A percentile compares a stretch with the other conserved stretches of the same genome.
phyloP scores from a whole-genome alignment of 164 flowering plant genomes.

The Litsea cubeba region DNA sequence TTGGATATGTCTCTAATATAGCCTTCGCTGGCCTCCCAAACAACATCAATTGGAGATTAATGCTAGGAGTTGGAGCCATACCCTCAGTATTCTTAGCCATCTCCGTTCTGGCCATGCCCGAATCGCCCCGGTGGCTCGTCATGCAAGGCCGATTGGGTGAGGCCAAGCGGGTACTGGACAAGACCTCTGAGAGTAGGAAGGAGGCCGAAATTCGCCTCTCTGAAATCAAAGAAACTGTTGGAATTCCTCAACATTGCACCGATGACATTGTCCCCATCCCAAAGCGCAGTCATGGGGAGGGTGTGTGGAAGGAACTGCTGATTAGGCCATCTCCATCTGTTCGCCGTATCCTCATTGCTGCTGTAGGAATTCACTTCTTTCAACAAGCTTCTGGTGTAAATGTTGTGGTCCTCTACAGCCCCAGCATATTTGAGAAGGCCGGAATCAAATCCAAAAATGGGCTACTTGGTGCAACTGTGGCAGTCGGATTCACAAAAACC shows the following conservation, averaged over 20 bases:
- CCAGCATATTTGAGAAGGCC: conserved; percentile 56
- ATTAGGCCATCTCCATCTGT: conserved; percentile 54
- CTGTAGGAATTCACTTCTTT: conserved; percentile 67
- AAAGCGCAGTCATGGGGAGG: conserved; percentile 37
- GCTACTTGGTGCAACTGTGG: conserved; percentile 52
- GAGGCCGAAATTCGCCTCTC: conserved; percentile 46
- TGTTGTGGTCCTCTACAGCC: conserved; percentile 64
- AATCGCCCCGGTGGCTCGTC: conserved; percentile 83
- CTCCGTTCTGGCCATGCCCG: conserved; percentile 58
- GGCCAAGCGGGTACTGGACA: conserved; percentile 47
- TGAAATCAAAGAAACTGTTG: conserved; percentile 62
- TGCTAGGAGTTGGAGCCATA: conserved; percentile 64
- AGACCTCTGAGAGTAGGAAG: conserved; percentile 45
- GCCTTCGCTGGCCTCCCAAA: conserved; percentile 46
- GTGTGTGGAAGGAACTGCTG: conserved; percentile 60
- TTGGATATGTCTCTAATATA: conserved; percentile 71
- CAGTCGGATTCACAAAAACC: conserved; percentile 63
- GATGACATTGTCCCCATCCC: conserved; percentile 46
- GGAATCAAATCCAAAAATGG: conserved; percentile 32
- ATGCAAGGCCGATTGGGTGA: conserved; percentile 69
- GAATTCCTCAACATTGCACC: conserved; percentile 42
- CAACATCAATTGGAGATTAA: conserved; percentile 59
- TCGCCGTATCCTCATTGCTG: conserved; percentile 49
- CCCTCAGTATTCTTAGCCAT: conserved; percentile 47
- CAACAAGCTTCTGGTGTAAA: conserved; percentile 74